Conservation (phyloP, 1,284 basidiomycete species). For the Microbotryomycetes sp. region DNA sequence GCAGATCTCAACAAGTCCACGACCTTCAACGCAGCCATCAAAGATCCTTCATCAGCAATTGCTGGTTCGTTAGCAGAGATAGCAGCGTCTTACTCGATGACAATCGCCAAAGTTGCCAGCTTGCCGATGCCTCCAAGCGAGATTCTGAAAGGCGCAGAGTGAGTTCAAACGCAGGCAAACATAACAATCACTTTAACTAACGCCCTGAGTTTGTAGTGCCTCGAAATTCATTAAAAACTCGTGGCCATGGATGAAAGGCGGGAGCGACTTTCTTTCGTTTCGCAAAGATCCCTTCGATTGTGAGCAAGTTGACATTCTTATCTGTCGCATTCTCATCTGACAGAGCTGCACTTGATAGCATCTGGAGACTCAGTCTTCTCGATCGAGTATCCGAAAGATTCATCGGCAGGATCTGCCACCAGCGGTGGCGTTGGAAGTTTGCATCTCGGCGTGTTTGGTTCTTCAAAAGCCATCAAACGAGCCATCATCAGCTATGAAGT, state of each 20-base stretch:
- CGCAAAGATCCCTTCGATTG: neutral
- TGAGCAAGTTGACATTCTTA: neutral
- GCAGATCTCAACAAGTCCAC: too few species aligned
- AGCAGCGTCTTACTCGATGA: neutral
- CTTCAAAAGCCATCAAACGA: neutral
- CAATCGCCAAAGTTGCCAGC: neutral
- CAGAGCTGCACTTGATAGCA: too few species aligned
- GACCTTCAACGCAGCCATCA: too few species aligned
- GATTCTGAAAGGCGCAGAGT: neutral
- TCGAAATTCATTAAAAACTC: neutral
- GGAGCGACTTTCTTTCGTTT: neutral
- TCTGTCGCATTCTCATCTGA: too few species aligned
- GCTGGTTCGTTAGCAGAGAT: neutral
- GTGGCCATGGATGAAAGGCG: neutral
- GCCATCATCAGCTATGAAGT: slow-evolving; percentile 35
- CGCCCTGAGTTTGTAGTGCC: too few species aligned
- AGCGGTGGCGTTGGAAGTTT: neutral
- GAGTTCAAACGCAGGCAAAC: neutral
- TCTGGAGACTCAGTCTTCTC: neutral
- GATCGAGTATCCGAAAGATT: neutral
- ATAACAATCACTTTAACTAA: too few species aligned
- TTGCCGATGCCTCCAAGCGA: neutral
- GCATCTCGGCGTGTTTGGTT: neutral
- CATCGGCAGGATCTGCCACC: neutral
- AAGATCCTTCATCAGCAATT: too few species aligned